Conservation (phyloP, 2,329 filamentous ascomycete genomes). For the Aureobasidium sp. region DNA sequence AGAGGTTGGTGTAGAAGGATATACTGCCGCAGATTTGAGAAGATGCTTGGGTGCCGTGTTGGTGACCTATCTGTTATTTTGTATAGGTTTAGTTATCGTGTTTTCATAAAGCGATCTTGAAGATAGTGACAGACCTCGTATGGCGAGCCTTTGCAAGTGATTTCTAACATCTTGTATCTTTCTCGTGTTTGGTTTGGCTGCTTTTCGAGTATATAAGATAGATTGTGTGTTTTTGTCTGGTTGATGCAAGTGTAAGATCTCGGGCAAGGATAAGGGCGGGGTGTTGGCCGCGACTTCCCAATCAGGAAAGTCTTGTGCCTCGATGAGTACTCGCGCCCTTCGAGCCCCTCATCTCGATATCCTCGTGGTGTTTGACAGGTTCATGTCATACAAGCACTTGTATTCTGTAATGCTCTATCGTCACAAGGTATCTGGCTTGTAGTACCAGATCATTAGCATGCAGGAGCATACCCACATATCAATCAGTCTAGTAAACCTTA, state of each 20-base stretch:
- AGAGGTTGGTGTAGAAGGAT: slow-evolving; percentile 42
- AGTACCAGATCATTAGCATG: neutral
- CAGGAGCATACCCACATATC: neutral
- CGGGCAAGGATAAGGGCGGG: neutral
- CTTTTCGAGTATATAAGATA: neutral
- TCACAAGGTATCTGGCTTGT: neutral
- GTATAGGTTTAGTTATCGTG: neutral
- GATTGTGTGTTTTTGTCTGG: neutral
- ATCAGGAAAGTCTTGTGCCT: neutral
- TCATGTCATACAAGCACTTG: too few species aligned
- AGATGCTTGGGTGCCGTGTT: slow-evolving; percentile 38
- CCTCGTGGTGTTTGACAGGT: neutral
- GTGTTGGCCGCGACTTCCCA: neutral
- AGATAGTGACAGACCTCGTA: slow-evolving; percentile 31
- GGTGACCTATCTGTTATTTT: slow-evolving; percentile 39
- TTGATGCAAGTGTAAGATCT: neutral
- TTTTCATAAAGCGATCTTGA: neutral
- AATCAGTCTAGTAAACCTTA: too few species aligned
- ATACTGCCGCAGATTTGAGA: slow-evolving; percentile 39
- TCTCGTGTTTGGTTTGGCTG: neutral
- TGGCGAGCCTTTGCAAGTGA: slow-evolving; percentile 37
- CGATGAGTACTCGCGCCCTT: neutral
- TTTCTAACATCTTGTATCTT: slow-evolving; percentile 29
- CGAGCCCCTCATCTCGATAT: neutral
- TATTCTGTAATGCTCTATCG: neutral